Evolutionary conservation across 805 yeast species (phyloP), one percentile per base, ranked within the genome.

Genomic region (Candida insectorum): DNA sequence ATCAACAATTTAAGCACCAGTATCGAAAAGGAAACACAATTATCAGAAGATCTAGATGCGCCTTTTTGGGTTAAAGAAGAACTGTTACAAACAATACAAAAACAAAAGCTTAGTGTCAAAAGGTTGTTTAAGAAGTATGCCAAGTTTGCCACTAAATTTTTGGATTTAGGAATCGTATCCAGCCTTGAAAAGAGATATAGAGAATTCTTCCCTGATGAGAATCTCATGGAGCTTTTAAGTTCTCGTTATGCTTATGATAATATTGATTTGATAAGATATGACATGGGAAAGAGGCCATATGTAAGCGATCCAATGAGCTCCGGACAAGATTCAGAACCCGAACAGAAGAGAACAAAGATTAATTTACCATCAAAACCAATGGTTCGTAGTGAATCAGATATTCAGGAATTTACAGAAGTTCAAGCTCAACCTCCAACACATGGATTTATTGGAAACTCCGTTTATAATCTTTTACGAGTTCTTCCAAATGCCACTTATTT

Each of bases 121-220:
- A 54, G 48, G 28, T 50, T 67, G 26, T 55, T 61, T 33, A 59
- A 54, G 29, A 55, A 70, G 28, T 85, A 82, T 58, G 71, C 85
- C 30, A 64, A 71, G 31, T 81, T 80, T 51, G 94, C 89, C 42
- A 67, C 82, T 2, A 72, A 71, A 34, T 79, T 74, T 51, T 85
- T 91, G 22, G 88, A 82, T 44, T 57, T 85, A 15, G 72, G 75
- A 28, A 81, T 85, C 10, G 78, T 88, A 5, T 62, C 71, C 30
- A 69, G 75, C 31, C 69, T 91, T 28, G 88, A 85, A 41, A 69
- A 65, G 36, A 72, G 94, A 41, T 88, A 72, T 55, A 61, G 70
- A 20, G 79, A 76, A 40, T 58, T 71, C 22, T 88, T 85, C 54
- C 85, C 89, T 0, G 73, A 76, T 4, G 81, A 74, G 19, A 69